phyloP scores from a whole-genome alignment of 1,139 yeast genomes.

The Eremothecium cymbalariae region DNA sequence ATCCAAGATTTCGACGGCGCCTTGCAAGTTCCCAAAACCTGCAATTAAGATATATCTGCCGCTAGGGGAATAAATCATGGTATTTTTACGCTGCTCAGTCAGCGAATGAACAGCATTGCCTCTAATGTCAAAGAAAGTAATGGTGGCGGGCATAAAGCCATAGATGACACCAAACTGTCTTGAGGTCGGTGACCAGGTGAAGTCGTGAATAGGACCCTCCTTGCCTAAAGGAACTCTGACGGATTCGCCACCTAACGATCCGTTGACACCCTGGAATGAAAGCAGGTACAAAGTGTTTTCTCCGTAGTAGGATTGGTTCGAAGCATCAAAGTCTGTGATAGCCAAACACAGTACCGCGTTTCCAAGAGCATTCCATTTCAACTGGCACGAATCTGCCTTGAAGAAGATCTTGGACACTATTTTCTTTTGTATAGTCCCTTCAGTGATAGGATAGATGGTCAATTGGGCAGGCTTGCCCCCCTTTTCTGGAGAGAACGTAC shows the following conservation, averaged over 20 bases:
- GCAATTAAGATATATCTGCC: conserved; percentile 88
- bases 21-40: conserved; percentile 97
- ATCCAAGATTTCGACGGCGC: conserved; percentile 91
- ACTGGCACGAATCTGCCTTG: conserved; percentile 88
- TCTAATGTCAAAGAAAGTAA: conserved; percentile 89
- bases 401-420: conserved; percentile 82
- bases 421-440: conserved; percentile 65
- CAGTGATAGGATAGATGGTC: conserved; percentile 60
- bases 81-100: conserved; percentile 84
- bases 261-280: conserved; percentile 38
- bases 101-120: conserved; percentile 81
- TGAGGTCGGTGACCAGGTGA: conserved; percentile 94
- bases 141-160: conserved; percentile 96
- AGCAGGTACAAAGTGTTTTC: conserved; percentile 86
- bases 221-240: conserved; percentile 79
- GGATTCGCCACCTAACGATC: conserved; percentile 88
- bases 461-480: conserved; percentile 83
- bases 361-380: conserved; percentile 91
- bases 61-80: conserved; percentile 87
- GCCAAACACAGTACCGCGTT: conserved; percentile 91
- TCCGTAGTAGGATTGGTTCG: conserved; percentile 93
- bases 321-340: conserved; percentile 89
- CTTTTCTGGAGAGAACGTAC: conserved; percentile 82
- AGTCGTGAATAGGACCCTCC: conserved; percentile 96
- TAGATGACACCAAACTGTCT: conserved; percentile 95